Base-by-base conservation (phyloP, 306 rosid genomes). In the Cucurbita pepo region DNA sequence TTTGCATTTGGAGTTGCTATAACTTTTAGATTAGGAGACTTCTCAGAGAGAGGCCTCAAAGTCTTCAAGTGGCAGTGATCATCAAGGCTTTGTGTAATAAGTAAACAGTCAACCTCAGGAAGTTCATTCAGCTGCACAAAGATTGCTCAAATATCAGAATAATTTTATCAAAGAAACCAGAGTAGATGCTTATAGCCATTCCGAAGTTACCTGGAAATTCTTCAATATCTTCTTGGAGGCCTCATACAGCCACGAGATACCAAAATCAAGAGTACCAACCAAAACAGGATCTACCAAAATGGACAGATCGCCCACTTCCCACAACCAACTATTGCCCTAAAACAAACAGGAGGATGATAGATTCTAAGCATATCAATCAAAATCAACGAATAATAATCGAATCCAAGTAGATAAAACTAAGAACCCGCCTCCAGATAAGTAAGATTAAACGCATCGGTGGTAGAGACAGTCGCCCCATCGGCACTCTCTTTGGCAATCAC, bases 31-130 rank as follows among this genome's bases (percentile, higher is more conserved):
- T 85, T 81, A 53, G 90, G 96, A 65, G 75, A 85, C 84, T 82
- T 90, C 64, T 79, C 75, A 30, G 95, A 88, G 69, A 94, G 90
- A 4, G 92, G 94, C 69, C 73, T 87, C 65, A 94, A 77, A 62
- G 92, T 94, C 82, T 89, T 90, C 92, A 94, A 82, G 85, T 94
- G 98, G 82, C 96, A 94, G 82, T 90, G 98, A 81, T 94, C 96
- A 82, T 94, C 98, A 59, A 90, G 92, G 82, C 96, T 94, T 87
- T 90, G 97, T 10, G 98, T 94, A 60, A 90, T 90, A 52, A 94
- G 86, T 37, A 90, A 19, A 78, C 89, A 88, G 84, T 86, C 90
- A 8, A 94, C 82, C 77, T 88, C 92, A 12, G 97, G 98, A 86
- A 90, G 90, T 82, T 94, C 97, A 77, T 73, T 80, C 66, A 94